phyloP scores from a whole-genome alignment of 768 basidiomycete genomes.

The Xerocomellus amylosporus region DNA sequence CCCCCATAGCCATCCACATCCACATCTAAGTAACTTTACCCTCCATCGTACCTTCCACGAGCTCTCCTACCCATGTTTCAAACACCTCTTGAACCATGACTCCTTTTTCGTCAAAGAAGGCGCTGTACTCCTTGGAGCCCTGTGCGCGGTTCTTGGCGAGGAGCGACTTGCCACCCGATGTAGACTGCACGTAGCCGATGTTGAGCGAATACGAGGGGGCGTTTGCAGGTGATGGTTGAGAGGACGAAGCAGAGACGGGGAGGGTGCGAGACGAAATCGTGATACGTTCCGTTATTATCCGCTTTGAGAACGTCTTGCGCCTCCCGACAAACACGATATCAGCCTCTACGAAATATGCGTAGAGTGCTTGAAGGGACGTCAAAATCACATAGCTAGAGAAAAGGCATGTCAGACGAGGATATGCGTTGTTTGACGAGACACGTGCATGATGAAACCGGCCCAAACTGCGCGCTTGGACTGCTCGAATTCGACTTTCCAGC shows the following conservation, averaged over 20 bases:
- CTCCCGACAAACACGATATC: conserved; percentile 85
- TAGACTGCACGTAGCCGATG: conserved; percentile 71
- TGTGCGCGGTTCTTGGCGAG: conserved; percentile 66
- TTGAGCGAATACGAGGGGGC: conserved; percentile 68
- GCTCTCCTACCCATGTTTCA: conserved; percentile 72
- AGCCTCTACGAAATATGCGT: conserved; percentile 84
- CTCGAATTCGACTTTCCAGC: conserved; percentile 87
- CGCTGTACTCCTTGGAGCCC: conserved; percentile 56
- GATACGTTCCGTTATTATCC: conserved; percentile 92
- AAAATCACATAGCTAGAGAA: conserved; percentile 67
- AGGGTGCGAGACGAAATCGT: conserved; percentile 68
- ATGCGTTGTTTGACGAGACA: conserved; percentile 19
- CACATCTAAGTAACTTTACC: conserved; percentile 48
- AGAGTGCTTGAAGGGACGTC: conserved; percentile 69
- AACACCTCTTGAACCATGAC: conserved; percentile 73
- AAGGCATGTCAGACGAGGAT: background rate
- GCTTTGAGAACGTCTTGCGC: conserved; percentile 83
- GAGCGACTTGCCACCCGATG: conserved; percentile 82
- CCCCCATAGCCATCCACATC: conserved; percentile 3
- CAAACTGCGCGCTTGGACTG: conserved; percentile 78
- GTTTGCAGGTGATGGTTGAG: conserved; percentile 32
- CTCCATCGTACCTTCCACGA: conserved; percentile 73
- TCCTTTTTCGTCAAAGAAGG: conserved; percentile 81
- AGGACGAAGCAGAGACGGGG: conserved; percentile 36
- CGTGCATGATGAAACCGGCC: conserved; percentile 75